A percentile compares a stretch with the other conserved stretches of the same genome.
Evolutionary conservation across 2,329 filamentous ascomycete genomes (phyloP).

Genomic region (Neodidymelliopsis sp.): DNA sequence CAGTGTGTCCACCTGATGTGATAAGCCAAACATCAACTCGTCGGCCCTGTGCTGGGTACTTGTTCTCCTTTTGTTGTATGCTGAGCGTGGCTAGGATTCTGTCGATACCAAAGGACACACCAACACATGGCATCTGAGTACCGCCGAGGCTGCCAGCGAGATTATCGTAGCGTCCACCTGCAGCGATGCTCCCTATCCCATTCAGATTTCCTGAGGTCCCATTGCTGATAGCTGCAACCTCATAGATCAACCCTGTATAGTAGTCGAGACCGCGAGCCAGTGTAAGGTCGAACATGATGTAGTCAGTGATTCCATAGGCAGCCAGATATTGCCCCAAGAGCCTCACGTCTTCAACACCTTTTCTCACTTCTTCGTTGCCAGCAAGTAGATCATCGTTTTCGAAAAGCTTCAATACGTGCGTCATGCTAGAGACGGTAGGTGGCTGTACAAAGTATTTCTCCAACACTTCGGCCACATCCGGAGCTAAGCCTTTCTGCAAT

Average conservation of each 20-base stretch:
- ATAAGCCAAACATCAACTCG: conserved; percentile 93
- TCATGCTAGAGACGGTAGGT: no score
- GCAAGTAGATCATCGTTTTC: conserved; percentile 27
- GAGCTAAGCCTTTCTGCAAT: conserved; percentile 86
- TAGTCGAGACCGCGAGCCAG: conserved; percentile 89
- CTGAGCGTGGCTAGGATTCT: conserved; percentile 93
- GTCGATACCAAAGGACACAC: conserved; percentile 92
- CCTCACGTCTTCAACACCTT: conserved; percentile 81
- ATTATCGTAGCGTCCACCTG: conserved; percentile 89
- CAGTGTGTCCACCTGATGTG: conserved; percentile 88
- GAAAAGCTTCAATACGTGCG: conserved; percentile 67
- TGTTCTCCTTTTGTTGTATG: conserved; percentile 64
- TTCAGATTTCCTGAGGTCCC: conserved; percentile 56
- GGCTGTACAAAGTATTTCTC: no score
- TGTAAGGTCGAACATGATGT: conserved; percentile 86
- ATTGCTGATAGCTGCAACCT: conserved; percentile 85
- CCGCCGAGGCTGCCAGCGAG: conserved; percentile 92
- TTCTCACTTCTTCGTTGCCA: conserved; percentile 72
- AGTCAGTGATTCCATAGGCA: conserved; percentile 73
- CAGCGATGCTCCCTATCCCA: conserved; percentile 85
- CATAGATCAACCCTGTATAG: conserved; percentile 89
- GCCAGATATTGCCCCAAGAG: conserved; percentile 83
- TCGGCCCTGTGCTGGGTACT: conserved; percentile 68
- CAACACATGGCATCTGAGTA: conserved; percentile 86
- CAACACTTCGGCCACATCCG: conserved; percentile 84